Conservation (phyloP, 2,329 filamentous ascomycete genomes). For the Talaromyces amestolkiae region DNA sequence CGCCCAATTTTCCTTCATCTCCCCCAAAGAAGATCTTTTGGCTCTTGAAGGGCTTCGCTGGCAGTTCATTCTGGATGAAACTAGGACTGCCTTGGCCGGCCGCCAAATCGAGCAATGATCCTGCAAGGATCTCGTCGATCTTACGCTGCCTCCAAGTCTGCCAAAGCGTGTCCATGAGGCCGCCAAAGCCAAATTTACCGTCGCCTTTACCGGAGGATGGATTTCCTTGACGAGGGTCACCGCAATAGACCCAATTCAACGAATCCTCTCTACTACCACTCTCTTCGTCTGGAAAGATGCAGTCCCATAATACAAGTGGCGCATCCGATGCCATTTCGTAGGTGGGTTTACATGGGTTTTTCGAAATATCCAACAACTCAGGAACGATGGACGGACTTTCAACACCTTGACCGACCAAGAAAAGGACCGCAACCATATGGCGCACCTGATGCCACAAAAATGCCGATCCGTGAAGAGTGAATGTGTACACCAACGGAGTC, state of each 20-base stretch:
- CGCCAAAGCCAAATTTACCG: conserved; percentile 62
- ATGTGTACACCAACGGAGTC: conserved; percentile 71
- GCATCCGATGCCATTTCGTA: conserved; percentile 90
- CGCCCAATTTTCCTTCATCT: conserved; percentile 52
- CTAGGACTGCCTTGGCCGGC: conserved; percentile 43
- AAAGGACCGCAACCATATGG: conserved; percentile 89
- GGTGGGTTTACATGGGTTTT: conserved; percentile 71
- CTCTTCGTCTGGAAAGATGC: conserved; percentile 68
- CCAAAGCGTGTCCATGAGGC: conserved; percentile 76
- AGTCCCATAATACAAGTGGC: conserved; percentile 94
- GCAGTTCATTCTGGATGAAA: conserved; percentile 26
- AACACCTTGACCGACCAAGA: conserved; percentile 84
- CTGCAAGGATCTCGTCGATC: conserved; percentile 83
- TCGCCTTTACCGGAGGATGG: conserved; percentile 48
- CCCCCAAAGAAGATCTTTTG: conserved; percentile 60
- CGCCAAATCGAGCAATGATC: conserved; percentile 66
- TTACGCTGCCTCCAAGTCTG: conserved; percentile 76
- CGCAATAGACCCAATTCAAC: conserved; percentile 75
- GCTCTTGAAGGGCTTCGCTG: conserved; percentile 36
- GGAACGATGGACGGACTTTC: conserved; percentile 72
- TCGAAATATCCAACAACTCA: conserved; percentile 68
- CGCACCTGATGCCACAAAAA: conserved; percentile 99
- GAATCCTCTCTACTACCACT: conserved; percentile 55
- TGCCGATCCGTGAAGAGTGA: conserved; percentile 83
- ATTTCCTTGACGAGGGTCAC: conserved; percentile 55